Percentiles rank a stretch among this genome's conserved stretches.
Evolutionary conservation across 2,329 filamentous ascomycete genomes (phyloP).

Genomic region (Apiospora kogelbergensis): DNA sequence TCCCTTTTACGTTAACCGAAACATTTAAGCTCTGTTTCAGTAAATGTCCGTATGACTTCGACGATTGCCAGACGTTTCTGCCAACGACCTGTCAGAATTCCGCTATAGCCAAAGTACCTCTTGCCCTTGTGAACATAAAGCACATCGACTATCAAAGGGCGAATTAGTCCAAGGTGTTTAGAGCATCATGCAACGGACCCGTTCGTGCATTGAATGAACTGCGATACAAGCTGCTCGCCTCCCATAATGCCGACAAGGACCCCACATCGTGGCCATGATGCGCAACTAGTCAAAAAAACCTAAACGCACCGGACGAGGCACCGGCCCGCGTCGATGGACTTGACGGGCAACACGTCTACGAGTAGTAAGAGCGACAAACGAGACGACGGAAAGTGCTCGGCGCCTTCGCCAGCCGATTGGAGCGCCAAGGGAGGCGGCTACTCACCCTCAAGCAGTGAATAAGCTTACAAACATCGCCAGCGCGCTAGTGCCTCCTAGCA

Average conservation of each 20-base stretch:
- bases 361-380: too few species aligned
- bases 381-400: too few species aligned
- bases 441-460: too few species aligned
- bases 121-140: not conserved
- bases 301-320: too few species aligned
- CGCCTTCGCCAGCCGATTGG: too few species aligned
- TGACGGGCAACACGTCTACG: too few species aligned
- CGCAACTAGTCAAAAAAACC: too few species aligned
- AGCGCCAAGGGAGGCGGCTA: too few species aligned
- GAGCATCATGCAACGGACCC: not conserved
- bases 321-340: too few species aligned
- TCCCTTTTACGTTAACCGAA: not conserved
- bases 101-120: not conserved
- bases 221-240: not conserved
- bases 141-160: not conserved
- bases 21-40: not conserved
- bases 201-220: not conserved
- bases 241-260: not conserved
- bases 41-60: not conserved
- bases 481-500: too few species aligned
- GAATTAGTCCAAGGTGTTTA: not conserved
- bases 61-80: not conserved
- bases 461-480: too few species aligned
- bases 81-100: not conserved
- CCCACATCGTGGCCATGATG: not conserved